Base-by-base conservation (phyloP, 306 rosid genomes). In the Rosa persica region DNA sequence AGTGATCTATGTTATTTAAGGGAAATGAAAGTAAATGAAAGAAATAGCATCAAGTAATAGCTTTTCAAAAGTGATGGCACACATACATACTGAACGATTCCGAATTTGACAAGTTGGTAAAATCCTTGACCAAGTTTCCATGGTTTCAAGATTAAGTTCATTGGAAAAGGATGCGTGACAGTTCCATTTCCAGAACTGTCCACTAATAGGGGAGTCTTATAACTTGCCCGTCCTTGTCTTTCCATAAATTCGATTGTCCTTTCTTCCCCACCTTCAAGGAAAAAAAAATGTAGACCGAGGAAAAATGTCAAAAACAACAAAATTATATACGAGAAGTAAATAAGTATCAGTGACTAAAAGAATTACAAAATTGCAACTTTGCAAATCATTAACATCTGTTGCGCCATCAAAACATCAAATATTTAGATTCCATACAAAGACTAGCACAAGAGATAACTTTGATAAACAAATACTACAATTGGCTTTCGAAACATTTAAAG, bases 51-150 rank as follows among this genome's bases (percentile, higher is more conserved):
- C 23, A 67, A 52, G 62, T 62, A 43, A 44, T 34, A 57, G 40
- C 12, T 51, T 51, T 57, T 12, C 20, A 25, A 61, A 76, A 68
- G 85, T 40, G 71, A 80, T 60, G 78, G 81, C 42, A 87, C 84
- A 78, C 95, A 83, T 95, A 95, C 99, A 96, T 96, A 96, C 87
- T 96, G 99, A 83, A 96, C 94, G 79, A 96, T 96, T 83, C 99
- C 99, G 57, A 91, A 81, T 89, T 96, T 93, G 81, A 96, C 87
- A 89, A 96, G 76, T 85, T 89, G 98, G 92, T 93, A 96, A 80
- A 96, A 93, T 85, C 90, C 78, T 66, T 62, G 86, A 65, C 96
- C 98, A 81, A 96, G 93, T 87, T 79, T 90, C 99, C 99, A 96
- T 30, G 99, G 97, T 75, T 91, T 91, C 17, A 96, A 49, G 79